Evolutionary conservation across 305 asterid species (phyloP).

Genomic region (Striga hermonthica): DNA sequence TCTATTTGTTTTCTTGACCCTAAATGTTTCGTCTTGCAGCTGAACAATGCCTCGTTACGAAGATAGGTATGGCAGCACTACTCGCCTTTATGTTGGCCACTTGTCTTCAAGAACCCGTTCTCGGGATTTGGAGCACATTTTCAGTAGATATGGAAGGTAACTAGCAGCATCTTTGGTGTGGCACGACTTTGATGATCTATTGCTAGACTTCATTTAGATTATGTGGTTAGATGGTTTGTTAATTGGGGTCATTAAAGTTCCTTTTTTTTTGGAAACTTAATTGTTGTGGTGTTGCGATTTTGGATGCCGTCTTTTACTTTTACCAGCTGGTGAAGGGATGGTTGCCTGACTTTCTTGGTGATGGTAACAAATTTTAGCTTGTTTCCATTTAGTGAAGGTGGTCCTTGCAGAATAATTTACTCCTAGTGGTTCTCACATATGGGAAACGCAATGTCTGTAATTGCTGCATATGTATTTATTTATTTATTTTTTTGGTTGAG

Average conservation of each 20-base stretch:
- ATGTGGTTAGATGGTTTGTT: not conserved
- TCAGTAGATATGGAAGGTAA: constrained; percentile 96
- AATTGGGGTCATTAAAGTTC: not conserved
- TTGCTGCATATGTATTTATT: too few relatives aligned
- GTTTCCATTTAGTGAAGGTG: too few relatives aligned
- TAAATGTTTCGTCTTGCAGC: constrained; percentile 27
- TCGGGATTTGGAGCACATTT: constrained; percentile 82
- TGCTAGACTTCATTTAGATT: not conserved
- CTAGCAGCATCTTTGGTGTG: not conserved
- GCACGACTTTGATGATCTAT: not conserved
- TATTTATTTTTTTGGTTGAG: too few relatives aligned
- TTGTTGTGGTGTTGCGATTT: not conserved
- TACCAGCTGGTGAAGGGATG: not conserved
- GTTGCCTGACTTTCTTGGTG: not conserved
- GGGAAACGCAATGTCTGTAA: too few relatives aligned
- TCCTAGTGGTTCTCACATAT: too few relatives aligned
- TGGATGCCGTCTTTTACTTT: not conserved
- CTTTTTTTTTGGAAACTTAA: not conserved
- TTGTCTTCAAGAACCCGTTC: constrained; percentile 89
- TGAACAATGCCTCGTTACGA: constrained; percentile 79
- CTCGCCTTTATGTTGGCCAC: constrained; percentile 94
- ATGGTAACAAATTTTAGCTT: too few relatives aligned
- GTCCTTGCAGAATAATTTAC: too few relatives aligned
- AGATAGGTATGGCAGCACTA: constrained; percentile 64
- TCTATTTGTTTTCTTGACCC: not conserved